phyloP scores from a whole-genome alignment of 176 grass and related monocot species.

The Triticum dicoccoides region DNA sequence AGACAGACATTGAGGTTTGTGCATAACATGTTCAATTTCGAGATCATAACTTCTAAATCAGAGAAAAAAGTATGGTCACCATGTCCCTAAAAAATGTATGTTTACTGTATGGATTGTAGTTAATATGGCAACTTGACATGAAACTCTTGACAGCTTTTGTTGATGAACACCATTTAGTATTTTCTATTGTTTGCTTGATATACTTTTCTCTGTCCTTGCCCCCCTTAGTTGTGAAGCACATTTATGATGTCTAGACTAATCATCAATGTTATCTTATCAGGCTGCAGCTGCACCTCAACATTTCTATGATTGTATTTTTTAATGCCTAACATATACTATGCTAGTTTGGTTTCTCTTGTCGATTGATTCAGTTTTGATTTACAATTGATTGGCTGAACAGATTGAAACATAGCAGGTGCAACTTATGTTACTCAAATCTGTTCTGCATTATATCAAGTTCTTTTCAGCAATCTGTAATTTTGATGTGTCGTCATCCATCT shows the following conservation, averaged over 20 bases:
- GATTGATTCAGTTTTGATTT: not conserved
- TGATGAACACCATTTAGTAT: not conserved
- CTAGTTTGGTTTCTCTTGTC: not conserved
- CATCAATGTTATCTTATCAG: conserved; percentile 12
- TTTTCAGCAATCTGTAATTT: conserved; percentile 16
- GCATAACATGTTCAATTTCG: conserved; percentile 14
- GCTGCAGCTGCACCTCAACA: not conserved
- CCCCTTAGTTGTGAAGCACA: not conserved
- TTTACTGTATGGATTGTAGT: not conserved
- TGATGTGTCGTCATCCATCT: not conserved
- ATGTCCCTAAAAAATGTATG: not conserved
- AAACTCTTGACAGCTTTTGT: not conserved
- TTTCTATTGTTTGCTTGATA: conserved; percentile 2
- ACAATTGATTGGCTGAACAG: not conserved
- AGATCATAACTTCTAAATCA: conserved; percentile 18
- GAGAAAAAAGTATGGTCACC: not conserved
- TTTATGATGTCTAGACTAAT: conserved; percentile 12
- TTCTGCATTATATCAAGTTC: conserved; percentile 6
- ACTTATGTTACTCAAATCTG: conserved; percentile 16
- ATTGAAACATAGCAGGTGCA: not conserved
- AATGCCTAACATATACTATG: not conserved
- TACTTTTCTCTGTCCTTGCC: conserved; percentile 1
- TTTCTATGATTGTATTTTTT: not conserved
- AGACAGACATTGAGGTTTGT: conserved; percentile 63
- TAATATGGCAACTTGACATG: conserved; percentile 7